A percentile compares a stretch with the other conserved stretches of the same genome.
These are phyloP conservation scores for Aspergillus spinulosporus DNA, from an alignment of 2,329 filamentous ascomycete genomes.

Conservation along the genomic window DNA sequence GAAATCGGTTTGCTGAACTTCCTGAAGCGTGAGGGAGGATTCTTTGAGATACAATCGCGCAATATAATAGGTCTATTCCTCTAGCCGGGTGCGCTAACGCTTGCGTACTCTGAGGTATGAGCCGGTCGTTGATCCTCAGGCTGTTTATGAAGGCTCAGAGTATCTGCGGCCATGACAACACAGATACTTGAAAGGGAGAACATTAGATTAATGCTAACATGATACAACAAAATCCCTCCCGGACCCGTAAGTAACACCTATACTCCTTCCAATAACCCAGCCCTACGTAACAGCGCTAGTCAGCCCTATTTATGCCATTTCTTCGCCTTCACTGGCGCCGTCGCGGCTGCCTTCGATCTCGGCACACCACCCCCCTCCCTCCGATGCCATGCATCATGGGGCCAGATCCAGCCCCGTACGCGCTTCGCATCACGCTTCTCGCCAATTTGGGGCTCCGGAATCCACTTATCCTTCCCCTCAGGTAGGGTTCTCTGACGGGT, in stretches of 20 bases:
- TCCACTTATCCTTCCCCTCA: slow-evolving; percentile 61
- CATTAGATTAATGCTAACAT: slow-evolving; percentile 16
- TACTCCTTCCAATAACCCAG: neutral
- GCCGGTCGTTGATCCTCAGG: no score
- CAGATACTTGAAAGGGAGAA: neutral
- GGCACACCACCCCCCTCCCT: slow-evolving; percentile 50
- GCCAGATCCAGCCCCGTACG: slow-evolving; percentile 62
- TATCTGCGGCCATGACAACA: no score
- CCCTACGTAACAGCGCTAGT: neutral
- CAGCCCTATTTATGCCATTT: slow-evolving; percentile 39
- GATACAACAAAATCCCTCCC: neutral
- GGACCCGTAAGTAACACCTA: neutral
- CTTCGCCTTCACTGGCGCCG: slow-evolving; percentile 27
- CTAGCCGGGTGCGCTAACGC: no score
- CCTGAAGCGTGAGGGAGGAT: neutral
- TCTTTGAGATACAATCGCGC: no score
- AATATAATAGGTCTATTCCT: no score
- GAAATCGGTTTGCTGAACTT: slow-evolving; percentile 41
- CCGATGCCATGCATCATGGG: slow-evolving; percentile 61
- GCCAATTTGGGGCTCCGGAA: slow-evolving; percentile 60
- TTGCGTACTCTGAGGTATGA: no score
- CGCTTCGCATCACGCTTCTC: slow-evolving; percentile 63
- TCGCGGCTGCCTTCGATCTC: slow-evolving; percentile 25
- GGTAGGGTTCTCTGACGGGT: slow-evolving; percentile 56
- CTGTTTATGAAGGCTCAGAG: neutral